Evolutionary conservation across 2,329 filamentous ascomycete genomes (phyloP), one percentile per base, ranked within the genome.

Genomic region (Pestalotiopsis sp.): DNA sequence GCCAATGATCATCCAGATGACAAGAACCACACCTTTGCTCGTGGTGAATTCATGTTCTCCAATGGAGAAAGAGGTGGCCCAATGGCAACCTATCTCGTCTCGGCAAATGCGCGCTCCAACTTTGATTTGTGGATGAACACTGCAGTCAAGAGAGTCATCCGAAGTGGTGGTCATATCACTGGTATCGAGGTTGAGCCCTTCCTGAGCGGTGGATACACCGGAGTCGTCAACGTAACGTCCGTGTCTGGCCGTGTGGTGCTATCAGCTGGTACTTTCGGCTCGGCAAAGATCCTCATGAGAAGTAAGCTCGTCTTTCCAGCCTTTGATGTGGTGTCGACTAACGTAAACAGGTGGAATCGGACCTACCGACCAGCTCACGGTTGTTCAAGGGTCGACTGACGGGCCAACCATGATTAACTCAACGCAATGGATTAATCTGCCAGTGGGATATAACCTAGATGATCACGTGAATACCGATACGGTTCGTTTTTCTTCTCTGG

Each of bases 61-160:
- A 80, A 88, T 61, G 90, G 89, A 58, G 88, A 91, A 77, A 83
- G 91, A 68, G 88, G 87, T 58, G 91, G 91, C 1, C 91, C 91
- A 6, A 81, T 93, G 73, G 88, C 88, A 5, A 92, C 91, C 0
- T 94, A 94, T 74, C 85, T 94, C 1, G 87, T 89, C 10, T 82
- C 85, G 14, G 90, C 90, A 0, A 82, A 84, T 61, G 80, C 81
- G 58, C 83, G 88, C 69, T 78, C 82, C 67, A 92, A 93, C 80
- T 93, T 94, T 79, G 85, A 87, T 67, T 82, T 94, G 58, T 88
- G 88, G 83, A 87, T 87, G 52, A 88, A 90, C 76, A 91, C 90
- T 2, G 85, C 86, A 62, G 90, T 91, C n/a, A 84, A 86, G 70
- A 86, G 91, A 40, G 85, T 92, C 40, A 80, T 92, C 17, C 88